phyloP scores from a whole-genome alignment of 2,329 filamentous ascomycete species.

The Tolypocladium paradoxum region DNA sequence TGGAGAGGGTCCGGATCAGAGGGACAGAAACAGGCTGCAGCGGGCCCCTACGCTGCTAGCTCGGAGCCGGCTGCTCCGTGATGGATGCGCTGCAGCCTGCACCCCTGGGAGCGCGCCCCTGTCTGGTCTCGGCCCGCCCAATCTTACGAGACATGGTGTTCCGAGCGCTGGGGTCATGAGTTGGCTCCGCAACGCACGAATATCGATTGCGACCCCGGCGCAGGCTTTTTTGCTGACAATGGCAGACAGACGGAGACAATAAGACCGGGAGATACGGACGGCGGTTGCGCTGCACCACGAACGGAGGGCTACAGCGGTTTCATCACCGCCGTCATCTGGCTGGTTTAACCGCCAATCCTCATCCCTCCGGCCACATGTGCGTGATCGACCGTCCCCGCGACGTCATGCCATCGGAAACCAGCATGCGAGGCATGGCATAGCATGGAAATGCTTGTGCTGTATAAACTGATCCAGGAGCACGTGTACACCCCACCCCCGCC shows the following conservation, averaged over 20 bases:
- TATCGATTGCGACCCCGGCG: neutral
- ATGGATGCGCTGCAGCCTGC: no score
- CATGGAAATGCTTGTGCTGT: no score
- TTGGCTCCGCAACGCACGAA: neutral
- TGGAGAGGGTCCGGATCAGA: neutral
- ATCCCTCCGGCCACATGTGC: neutral
- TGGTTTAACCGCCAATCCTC: neutral
- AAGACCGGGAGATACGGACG: neutral
- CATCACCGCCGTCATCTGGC: neutral
- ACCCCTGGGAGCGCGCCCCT: neutral
- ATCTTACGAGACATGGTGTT: no score
- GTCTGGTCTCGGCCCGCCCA: neutral
- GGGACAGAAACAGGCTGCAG: neutral
- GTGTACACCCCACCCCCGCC: neutral
- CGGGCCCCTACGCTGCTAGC: neutral
- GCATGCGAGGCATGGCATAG: neutral
- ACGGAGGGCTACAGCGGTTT: neutral
- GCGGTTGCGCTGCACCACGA: neutral
- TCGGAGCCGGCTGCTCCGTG: neutral
- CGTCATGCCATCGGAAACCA: neutral
- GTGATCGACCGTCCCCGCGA: neutral
- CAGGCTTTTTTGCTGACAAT: neutral
- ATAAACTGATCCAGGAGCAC: neutral
- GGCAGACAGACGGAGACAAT: neutral
- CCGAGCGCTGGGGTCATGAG: no score